These are phyloP conservation scores for Colletotrichum agaves DNA, from an alignment of 2,329 filamentous ascomycete genomes.

Conservation along the genomic window DNA sequence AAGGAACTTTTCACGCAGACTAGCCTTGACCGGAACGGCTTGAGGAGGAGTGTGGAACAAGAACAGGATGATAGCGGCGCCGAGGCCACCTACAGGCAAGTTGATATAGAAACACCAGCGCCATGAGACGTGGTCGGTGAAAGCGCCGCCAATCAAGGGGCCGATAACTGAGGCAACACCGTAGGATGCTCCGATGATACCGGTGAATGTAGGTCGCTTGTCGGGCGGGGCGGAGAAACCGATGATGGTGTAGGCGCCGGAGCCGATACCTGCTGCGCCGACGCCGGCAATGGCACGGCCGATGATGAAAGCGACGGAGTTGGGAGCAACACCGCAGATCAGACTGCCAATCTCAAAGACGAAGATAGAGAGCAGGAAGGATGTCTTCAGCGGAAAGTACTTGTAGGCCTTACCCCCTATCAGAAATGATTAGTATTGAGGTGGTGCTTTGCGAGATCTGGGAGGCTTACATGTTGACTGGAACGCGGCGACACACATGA, in stretches of 20 bases:
- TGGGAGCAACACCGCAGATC: conserved; percentile 61
- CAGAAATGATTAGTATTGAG: conserved; percentile 39
- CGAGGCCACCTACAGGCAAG: conserved; percentile 50
- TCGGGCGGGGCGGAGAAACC: conserved; percentile 53
- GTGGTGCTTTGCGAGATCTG: conserved; percentile 30
- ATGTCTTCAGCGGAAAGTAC: conserved; percentile 63
- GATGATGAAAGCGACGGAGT: conserved; percentile 60
- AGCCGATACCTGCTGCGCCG: conserved; percentile 59
- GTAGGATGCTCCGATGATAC: conserved; percentile 50
- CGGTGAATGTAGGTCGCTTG: conserved; percentile 50
- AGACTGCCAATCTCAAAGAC: conserved; percentile 66
- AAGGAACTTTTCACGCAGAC: conserved; percentile 55
- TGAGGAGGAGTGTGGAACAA: conserved; percentile 55
- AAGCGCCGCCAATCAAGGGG: conserved; percentile 50
- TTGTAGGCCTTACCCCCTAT: conserved; percentile 59
- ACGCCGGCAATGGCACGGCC: conserved; percentile 62
- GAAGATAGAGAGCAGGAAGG: conserved; percentile 59
- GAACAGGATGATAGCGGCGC: conserved; percentile 49
- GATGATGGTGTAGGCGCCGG: conserved; percentile 60
- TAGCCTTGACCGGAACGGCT: conserved; percentile 50
- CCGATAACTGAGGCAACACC: conserved; percentile 51
- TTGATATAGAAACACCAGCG: conserved; percentile 54
- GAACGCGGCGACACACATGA: conserved; percentile 58
- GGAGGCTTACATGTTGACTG: conserved; percentile 51
- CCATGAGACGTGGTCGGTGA: conserved; percentile 51